Base-by-base conservation (phyloP, 257 asterid genomes). In the Plantago major region DNA sequence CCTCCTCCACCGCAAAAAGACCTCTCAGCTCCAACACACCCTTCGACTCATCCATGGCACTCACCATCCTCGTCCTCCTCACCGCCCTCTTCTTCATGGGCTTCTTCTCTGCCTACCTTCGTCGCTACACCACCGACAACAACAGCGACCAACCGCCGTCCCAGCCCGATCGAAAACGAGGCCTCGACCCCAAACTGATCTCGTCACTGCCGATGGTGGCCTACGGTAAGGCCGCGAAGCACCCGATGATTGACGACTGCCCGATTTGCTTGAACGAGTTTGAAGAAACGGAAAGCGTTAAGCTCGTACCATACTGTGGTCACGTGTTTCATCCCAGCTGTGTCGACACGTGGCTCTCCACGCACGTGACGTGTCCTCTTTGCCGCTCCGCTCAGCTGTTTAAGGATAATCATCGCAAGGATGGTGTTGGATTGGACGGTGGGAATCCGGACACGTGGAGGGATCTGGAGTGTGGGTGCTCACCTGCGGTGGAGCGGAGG, bases 361-460 rank as follows among this genome's bases (percentile, higher is more conserved):
- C 89, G 44, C 95, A 87, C 86, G 83, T 78, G 82, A 81, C 97
- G 0, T 90, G 97, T 51, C 95, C 97, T 0, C 67, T 90, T 14
- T 90, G 97, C 60, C 79, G 97, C 17, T 82, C 89, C 6, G 74
- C 83, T 10, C 77, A 83, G 70, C 66, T 87, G 45, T 75, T 81
- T 53, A 40, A 46, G 18, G 77, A 3, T 8, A 82, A 76, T 50
- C 87, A 81, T n/a, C n/a, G n/a, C n/a, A n/a, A n/a, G n/a, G n/a
- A n/a, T n/a, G n/a, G n/a, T 85, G 75, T 79, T 12, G 51, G 85
- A 7, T 76, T 75, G 74, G 83, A 67, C 80, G 84, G 83, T 5
- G 12, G 67, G 0, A 54, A 65, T 4, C 44, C 42, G 53, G 78
- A 64, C 73, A 62, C 82, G 83, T 72, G 57, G 56, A 62, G 60